phyloP scores from a whole-genome alignment of 495 filamentous ascomycete genomes.

The Hypoxylon perforatum region DNA sequence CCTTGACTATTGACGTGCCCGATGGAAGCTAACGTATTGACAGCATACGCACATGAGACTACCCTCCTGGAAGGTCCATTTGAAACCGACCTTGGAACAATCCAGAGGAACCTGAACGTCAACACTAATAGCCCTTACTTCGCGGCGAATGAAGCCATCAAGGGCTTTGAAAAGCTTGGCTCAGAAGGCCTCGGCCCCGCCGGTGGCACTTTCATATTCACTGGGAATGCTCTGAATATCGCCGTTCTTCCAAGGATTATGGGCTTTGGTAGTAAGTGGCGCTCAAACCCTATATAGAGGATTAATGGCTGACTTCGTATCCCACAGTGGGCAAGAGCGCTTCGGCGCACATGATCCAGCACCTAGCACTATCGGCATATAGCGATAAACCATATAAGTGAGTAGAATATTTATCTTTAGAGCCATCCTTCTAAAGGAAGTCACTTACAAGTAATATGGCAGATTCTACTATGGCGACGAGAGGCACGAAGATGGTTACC shows the following conservation, averaged over 20 bases:
- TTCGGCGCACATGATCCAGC: constrained; percentile 46
- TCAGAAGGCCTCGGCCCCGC: constrained; percentile 15
- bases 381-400: constrained; percentile 49
- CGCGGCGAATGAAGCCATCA: constrained; percentile 52
- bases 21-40: not conserved
- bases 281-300: too few relatives aligned
- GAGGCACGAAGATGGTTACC: constrained; percentile 45
- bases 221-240: constrained; percentile 51
- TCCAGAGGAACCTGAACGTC: constrained; percentile 37
- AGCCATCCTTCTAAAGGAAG: too few relatives aligned
- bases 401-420: constrained; percentile 21
- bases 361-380: constrained; percentile 42
- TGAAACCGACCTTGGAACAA: constrained; percentile 30
- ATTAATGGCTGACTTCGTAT: too few relatives aligned
- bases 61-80: constrained; percentile 14
- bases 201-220: constrained; percentile 54
- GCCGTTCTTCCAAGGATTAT: constrained; percentile 44
- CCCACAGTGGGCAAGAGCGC: constrained; percentile 50
- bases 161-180: constrained; percentile 38
- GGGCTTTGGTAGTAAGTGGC: constrained; percentile 35
- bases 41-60: not conserved
- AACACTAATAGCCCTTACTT: constrained; percentile 56
- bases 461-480: constrained; percentile 60
- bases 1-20: too few relatives aligned
- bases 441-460: constrained; percentile 4